Evolutionary conservation across 2,329 filamentous ascomycete species (phyloP), one percentile per base, ranked within the genome.

Genomic region (Claviceps pazoutovae): DNA sequence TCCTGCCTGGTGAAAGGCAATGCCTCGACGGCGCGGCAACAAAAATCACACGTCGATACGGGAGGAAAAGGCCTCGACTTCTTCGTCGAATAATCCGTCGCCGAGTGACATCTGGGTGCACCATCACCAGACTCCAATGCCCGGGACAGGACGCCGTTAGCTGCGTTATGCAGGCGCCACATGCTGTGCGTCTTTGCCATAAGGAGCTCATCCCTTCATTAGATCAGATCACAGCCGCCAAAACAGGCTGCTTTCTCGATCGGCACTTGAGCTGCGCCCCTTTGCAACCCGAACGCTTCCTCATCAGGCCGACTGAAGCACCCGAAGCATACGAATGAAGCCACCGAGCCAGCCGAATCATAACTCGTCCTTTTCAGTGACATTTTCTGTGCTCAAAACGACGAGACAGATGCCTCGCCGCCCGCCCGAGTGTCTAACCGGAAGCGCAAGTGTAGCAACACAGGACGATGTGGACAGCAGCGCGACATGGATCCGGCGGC

Each of bases 81-180:
- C 14, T n/a, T 41, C 14, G n/a, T n/a, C 14, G 8, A 39, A 16
- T 16, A 39, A 16, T 39, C 16, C 38, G 5, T 16, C 38, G 5
- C 14, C 38, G 16, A 16, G 14, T n/a, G 38, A n/a, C 38, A 39
- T 17, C 2, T 43, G 34, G 37, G 5, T 34, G 19, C 23, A 26
- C 34, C 39, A 39, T 48, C 50, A 51, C 21, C 45, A 37, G 41
- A 36, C 39, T 48, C 16, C 36, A 30, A 19, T 44, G 11, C 11
- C 17, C 23, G 8, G 23, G 21, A 44, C 23, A 30, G 21, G 14
- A 45, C 23, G 4, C 13, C 43, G n/a, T 21, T 50, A 52, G 47
- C 50, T 48, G 50, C 54, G 48, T 39, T 30, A 53, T 55, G 52
- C 54, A 54, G 8, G 54, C 44, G 44, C 44, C 23, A 49, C 36